These are phyloP conservation scores for Gossypium herbaceum DNA, from an alignment of 345 rosid genomes.

Conservation along the genomic window DNA sequence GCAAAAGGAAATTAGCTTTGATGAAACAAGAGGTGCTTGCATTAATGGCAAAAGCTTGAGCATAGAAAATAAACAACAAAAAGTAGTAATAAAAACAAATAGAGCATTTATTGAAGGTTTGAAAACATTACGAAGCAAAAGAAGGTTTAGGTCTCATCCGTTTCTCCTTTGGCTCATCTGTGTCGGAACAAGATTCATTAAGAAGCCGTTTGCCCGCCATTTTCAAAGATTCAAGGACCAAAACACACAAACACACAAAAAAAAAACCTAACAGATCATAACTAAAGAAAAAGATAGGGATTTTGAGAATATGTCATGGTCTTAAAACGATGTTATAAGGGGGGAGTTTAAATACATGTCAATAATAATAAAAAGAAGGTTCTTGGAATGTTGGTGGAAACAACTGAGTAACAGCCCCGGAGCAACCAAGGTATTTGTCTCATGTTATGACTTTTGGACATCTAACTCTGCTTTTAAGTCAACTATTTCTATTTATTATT, in stretches of 20 bases:
- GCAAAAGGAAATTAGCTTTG: not conserved
- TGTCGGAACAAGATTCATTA: slow-evolving; percentile 38
- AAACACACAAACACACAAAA: not conserved
- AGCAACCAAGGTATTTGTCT: not conserved
- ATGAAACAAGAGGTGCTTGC: not conserved
- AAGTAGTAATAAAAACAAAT: not conserved
- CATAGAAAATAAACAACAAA: not conserved
- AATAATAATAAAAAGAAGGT: slow-evolving; percentile 16
- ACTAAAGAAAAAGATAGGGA: not conserved
- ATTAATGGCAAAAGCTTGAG: not conserved
- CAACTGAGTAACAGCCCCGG: slow-evolving; percentile 6
- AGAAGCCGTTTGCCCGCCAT: slow-evolving; percentile 70
- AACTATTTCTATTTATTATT: not conserved
- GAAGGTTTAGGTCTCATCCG: slow-evolving; percentile 47
- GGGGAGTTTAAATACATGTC: not conserved
- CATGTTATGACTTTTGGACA: slow-evolving; percentile 2
- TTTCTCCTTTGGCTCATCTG: slow-evolving; percentile 48
- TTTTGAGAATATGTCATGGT: not conserved
- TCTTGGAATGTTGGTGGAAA: slow-evolving; percentile 20
- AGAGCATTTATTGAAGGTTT: no score
- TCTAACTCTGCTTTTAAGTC: slow-evolving; percentile 13
- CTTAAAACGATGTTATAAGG: not conserved
- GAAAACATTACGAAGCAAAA: slow-evolving; percentile 66
- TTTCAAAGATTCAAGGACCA: not conserved
- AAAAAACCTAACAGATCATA: not conserved